Evolutionary conservation across 345 rosid genomes (phyloP), one percentile per base, ranked within the genome.

Genomic region (Iberis pinnata): DNA sequence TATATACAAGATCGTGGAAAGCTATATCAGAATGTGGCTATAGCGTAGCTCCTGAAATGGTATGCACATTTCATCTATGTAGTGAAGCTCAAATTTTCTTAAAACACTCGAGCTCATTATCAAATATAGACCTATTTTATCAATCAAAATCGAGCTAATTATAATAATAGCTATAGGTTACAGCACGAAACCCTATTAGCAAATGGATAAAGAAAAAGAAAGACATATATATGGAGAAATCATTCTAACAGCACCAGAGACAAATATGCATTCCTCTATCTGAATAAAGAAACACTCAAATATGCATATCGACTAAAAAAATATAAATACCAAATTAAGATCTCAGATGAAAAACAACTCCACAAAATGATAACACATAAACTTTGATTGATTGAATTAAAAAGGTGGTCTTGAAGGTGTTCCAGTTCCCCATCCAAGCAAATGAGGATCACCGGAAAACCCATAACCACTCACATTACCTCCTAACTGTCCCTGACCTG

Each of bases 361-460:
- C 63, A 65, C 70, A 50, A 35, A 22, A 50, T 49, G 41, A 65
- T 37, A 51, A 36, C 58, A 58, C 64, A 65, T 57, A 58, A 57
- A 36, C 24, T 58, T 57, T n/a, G 9, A 7, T 22, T 53, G 47
- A 49, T 22, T 20, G 27, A 55, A 37, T 29, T 67, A 67, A 65
- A 78, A 81, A 29, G 86, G 80, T 56, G 87, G 78, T 68, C 80
- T 64, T 32, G 74, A 51, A 64, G 64, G 70, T 46, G 60, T 72
- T 24, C 87, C 72, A 66, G 78, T 61, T 73, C 83, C 70, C 86
- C 82, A 75, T 53, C 87, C 87, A 43, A 82, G 70, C 65, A 80
- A 67, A 49, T 82, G 73, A 65, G 77, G 70, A 42, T 80, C 95
- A 59, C 68, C 67, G 22, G 83, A 57, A 63, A 77, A 72, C n/a